Evolutionary conservation across 2,329 filamentous ascomycete genomes (phyloP), one percentile per base, ranked within the genome.

Genomic region (Clarireedia monteithiana): DNA sequence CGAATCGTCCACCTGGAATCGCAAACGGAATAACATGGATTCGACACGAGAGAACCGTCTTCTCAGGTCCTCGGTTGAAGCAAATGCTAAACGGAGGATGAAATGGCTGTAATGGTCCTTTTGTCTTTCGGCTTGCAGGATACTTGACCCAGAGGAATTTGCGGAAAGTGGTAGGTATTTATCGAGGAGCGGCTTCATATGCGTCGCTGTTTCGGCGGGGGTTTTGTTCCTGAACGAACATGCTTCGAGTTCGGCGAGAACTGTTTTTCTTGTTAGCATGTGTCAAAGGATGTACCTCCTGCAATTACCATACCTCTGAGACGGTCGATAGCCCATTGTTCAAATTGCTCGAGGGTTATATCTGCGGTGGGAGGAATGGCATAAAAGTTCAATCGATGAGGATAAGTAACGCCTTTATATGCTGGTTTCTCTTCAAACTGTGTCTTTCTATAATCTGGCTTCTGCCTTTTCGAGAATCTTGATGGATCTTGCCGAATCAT

Each of bases 91-190:
- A 0, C 94, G 85, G 5, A 99, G 81, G 59, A 97, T 99, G 70
- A 96, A 99, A 72, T 99, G 94, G 55, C 89, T 94, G 73, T 97
- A 99, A 73, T 99, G 94, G 66, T 99, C 94, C 69, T 94, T 95
- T 71, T 92, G 88, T 27, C 92, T 81, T 73, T 99, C 89, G 36
- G 82, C 73, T 24, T 81, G 78, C 14, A 92, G 73, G 66, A 75
- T 80, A 61, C 70, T 73, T 45, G 71, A 78, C 59, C 66, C 76
- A 1, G 88, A 88, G 55, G 82, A 86, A 67, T 91, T 92, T 45
- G 86, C 80, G 59, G 85, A 83, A 17, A 96, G 83, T 0, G 88
- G 88, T 4, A 96, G 79, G 71, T 90, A 88, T 73, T 96, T 96
- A 58, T 91, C 83, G 50, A 97, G 81, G 46, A 96, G 81, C 6